A percentile compares a stretch with the other conserved stretches of the same genome.
phyloP scores from a whole-genome alignment of 768 basidiomycete species.

The Xerocomus brunneocitrinus region DNA sequence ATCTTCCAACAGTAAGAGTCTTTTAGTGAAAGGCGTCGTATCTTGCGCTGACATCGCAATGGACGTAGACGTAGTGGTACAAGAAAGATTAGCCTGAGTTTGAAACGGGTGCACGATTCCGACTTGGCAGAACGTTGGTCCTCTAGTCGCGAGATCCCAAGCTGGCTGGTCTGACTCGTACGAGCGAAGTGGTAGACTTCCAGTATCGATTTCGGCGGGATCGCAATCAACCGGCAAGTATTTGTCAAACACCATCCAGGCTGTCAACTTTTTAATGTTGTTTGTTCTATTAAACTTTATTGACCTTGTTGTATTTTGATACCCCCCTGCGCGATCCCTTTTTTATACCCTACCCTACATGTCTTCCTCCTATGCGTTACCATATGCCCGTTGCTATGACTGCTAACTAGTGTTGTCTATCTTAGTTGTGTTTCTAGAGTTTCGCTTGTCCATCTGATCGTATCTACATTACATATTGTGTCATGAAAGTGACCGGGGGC shows the following conservation, averaged over 20 bases:
- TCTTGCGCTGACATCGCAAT: no score
- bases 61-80: no score
- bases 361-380: slow-evolving; percentile 13
- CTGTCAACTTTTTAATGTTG: slow-evolving; percentile 54
- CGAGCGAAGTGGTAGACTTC: slow-evolving; percentile 30
- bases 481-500: not conserved
- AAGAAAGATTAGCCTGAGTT: no score
- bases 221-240: slow-evolving; percentile 38
- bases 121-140: no score
- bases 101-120: no score
- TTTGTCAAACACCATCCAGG: slow-evolving; percentile 45
- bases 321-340: slow-evolving; percentile 1
- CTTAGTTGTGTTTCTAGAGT: slow-evolving; percentile 24
- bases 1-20: no score
- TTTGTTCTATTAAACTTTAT: slow-evolving; percentile 14
- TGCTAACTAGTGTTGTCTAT: slow-evolving; percentile 3
- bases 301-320: slow-evolving; percentile 24
- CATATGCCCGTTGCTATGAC: slow-evolving; percentile 14
- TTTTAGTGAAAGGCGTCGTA: no score
- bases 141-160: no score
- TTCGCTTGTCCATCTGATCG: slow-evolving; percentile 1
- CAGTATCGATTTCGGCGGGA: slow-evolving; percentile 58
- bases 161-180: no score
- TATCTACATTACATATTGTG: slow-evolving; percentile 17
- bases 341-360: slow-evolving; percentile 22